Base-by-base conservation (phyloP, 1,139 yeast genomes). In the Kluyveromyces marxianus region DNA sequence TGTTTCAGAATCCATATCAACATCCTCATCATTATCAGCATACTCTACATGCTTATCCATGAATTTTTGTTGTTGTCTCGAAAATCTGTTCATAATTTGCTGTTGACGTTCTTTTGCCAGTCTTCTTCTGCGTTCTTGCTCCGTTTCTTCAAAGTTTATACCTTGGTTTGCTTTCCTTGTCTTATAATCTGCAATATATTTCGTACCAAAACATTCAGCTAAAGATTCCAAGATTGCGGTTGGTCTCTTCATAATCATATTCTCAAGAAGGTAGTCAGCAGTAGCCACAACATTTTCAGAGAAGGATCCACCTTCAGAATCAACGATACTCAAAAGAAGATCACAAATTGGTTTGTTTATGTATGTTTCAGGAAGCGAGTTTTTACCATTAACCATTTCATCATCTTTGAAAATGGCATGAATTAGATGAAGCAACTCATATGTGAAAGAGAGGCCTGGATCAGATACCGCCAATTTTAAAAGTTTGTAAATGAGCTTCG, bases 31-130 rank as follows among this genome's bases (percentile, higher is more conserved):
- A 29, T 71, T 69, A 44, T 65, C 62, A 48, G 67, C 59, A 41
- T 63, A 64, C 8, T 45, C 47, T 38, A 57, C 58, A 37, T 62
- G 54, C 48, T 76, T 76, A 50, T 76, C 74, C 55, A 83, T 75
- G 62, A 90, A 90, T 60, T 71, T 75, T 8, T 76, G 70, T 59
- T 89, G 97, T 57, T 88, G 95, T 51, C 76, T 80, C 50, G 80
- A 77, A 69, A 94, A 83, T 53, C 82, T 89, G 2, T 83, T 88
- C 72, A 92, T 62, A 33, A 89, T 73, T 56, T 78, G 83, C 33
- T 75, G 74, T 58, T 82, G 88, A 48, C 86, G 76, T 45, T 76
- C 79, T 54, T 78, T 73, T 0, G 89, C 89, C 8, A 81, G 52
- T 48, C 82, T 65, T 37, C 70, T 72, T 56, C 77, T 80, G 35